phyloP scores from a whole-genome alignment of 129 eudicot species.

The Ambrosia artemisiifolia region DNA sequence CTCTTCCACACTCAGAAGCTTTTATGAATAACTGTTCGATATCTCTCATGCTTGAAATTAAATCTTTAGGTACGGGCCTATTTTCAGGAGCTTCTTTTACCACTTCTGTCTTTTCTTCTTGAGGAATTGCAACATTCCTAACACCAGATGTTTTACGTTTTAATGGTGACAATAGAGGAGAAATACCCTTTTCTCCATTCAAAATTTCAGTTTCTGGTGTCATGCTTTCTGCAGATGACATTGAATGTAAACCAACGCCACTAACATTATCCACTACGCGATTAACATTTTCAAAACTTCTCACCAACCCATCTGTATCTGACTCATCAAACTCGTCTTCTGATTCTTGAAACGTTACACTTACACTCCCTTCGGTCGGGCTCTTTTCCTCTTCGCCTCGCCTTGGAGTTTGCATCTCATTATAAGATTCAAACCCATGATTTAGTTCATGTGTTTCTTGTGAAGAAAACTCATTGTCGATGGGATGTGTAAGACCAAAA shows the following conservation, averaged over 20 bases:
- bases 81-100: slow-evolving; percentile 47
- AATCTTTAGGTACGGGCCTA: slow-evolving; percentile 64
- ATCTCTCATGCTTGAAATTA: slow-evolving; percentile 72
- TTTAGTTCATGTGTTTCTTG: slow-evolving; percentile 43
- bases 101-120: slow-evolving; percentile 44
- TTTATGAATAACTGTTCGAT: slow-evolving; percentile 69
- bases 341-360: slow-evolving; percentile 51
- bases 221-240: slow-evolving; percentile 38
- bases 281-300: slow-evolving; percentile 80
- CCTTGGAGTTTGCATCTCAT: slow-evolving; percentile 24
- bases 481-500: slow-evolving; percentile 74
- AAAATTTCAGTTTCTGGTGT: slow-evolving; percentile 42
- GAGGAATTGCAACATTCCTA: slow-evolving; percentile 25
- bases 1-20: slow-evolving; percentile 91
- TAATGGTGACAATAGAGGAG: slow-evolving; percentile 72
- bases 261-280: slow-evolving; percentile 37
- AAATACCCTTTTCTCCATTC: slow-evolving; percentile 42
- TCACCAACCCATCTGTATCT: slow-evolving; percentile 55
- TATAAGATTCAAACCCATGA: slow-evolving; percentile 30
- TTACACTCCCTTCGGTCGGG: slow-evolving; percentile 34
- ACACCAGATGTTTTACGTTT: slow-evolving; percentile 49
- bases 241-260: slow-evolving; percentile 34
- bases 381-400: slow-evolving; percentile 46
- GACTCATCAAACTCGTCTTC: slow-evolving; percentile 98
- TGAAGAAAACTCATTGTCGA: slow-evolving; percentile 56